Evolutionary conservation across 2,329 filamentous ascomycete species (phyloP).

Genomic region (Allantophomopsis lycopodina): DNA sequence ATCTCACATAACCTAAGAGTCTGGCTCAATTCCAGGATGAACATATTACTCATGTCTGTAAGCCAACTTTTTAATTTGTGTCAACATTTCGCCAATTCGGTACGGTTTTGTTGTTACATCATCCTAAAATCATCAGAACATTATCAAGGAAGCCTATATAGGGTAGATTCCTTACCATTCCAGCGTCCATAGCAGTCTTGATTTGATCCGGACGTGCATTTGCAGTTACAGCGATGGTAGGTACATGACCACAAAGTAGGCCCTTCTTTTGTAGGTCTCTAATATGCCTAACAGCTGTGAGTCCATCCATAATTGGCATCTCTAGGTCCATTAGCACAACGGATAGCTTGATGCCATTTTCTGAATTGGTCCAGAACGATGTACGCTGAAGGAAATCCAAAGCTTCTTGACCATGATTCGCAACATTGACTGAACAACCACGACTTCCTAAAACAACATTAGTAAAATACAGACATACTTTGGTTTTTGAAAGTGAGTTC

Average conservation of each 20-base stretch:
- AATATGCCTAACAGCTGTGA: slow-evolving; percentile 49
- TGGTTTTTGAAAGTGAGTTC: too few species aligned
- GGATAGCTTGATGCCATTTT: slow-evolving; percentile 28
- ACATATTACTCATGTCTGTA: background rate
- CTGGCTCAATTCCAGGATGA: too few species aligned
- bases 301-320: slow-evolving; percentile 58
- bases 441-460: too few species aligned
- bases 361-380: background rate
- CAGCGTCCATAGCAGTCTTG: slow-evolving; percentile 7
- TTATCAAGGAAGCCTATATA: background rate
- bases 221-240: slow-evolving; percentile 17
- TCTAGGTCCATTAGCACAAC: slow-evolving; percentile 63
- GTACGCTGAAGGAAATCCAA: slow-evolving; percentile 21
- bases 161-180: slow-evolving; percentile 1
- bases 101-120: background rate
- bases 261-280: slow-evolving; percentile 42
- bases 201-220: slow-evolving; percentile 16
- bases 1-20: too few species aligned
- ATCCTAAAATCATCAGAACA: background rate
- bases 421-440: slow-evolving; percentile 22
- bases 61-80: background rate
- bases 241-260: slow-evolving; percentile 28
- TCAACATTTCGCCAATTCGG: background rate
- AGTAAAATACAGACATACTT: too few species aligned
- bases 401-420: slow-evolving; percentile 39